phyloP scores from a whole-genome alignment of 2,329 filamentous ascomycete species.

The Fusarium sp. region DNA sequence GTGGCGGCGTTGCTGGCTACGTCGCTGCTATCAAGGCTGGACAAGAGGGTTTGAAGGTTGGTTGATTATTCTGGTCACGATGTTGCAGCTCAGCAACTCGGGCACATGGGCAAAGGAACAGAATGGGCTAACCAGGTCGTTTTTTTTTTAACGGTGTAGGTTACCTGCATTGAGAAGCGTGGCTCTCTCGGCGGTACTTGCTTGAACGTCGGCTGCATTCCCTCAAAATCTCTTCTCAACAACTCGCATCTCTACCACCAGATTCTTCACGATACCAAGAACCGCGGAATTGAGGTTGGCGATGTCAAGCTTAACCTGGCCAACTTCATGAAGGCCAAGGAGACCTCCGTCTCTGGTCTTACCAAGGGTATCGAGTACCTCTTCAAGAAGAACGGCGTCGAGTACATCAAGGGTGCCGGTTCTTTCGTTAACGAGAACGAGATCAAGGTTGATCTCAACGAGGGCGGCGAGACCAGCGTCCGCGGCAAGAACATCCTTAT shows the following conservation, averaged over 20 bases:
- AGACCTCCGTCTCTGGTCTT: conserved; percentile 86
- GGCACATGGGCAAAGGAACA: conserved; percentile 20
- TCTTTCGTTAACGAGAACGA: conserved; percentile 92
- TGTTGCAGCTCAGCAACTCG: conserved; percentile 7
- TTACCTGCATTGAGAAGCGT: conserved; percentile 98
- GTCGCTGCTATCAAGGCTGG: conserved; percentile 99
- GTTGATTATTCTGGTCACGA: conserved; percentile 19
- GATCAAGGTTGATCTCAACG: conserved; percentile 89
- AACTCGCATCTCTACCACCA: conserved; percentile 99
- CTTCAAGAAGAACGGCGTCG: conserved; percentile 99
- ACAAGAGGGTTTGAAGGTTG: conserved; percentile 94
- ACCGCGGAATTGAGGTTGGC: conserved; percentile 96
- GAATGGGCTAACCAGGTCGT: conserved; percentile 33
- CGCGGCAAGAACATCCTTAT: conserved; percentile 98
- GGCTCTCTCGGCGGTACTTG: conserved; percentile 95
- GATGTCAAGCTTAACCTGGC: conserved; percentile 96
- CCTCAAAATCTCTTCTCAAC: conserved; percentile 99
- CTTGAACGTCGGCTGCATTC: conserved; percentile 99
- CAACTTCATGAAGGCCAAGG: conserved; percentile 99
- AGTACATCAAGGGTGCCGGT: conserved; percentile 95
- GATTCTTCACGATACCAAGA: conserved; percentile 96
- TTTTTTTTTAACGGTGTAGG: conserved; percentile 65
- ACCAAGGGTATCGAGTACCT: conserved; percentile 99
- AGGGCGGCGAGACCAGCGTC: conserved; percentile 91
- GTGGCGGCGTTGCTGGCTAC: conserved; percentile 97